These are phyloP conservation scores for Pythium utonaiense DNA, from an alignment of 352 stramenopile species.

Conservation along the genomic window DNA sequence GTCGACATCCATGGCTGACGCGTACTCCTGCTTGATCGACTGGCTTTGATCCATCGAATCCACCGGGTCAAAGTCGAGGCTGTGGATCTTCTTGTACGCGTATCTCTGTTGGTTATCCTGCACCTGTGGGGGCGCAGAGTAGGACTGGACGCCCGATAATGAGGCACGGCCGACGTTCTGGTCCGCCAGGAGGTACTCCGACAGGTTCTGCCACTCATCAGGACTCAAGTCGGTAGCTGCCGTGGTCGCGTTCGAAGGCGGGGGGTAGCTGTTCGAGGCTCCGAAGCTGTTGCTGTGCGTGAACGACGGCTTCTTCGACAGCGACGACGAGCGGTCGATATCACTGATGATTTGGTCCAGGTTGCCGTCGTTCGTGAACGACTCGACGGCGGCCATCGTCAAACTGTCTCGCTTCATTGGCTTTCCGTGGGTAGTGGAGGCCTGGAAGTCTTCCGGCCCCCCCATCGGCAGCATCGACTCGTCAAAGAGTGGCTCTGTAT, in stretches of 20 bases:
- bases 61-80: conserved; percentile 64
- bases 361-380: conserved; percentile 71
- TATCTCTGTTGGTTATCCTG: conserved; percentile 18
- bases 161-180: conserved; percentile 26
- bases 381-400: conserved; percentile 66
- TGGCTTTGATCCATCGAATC: conserved; percentile 28
- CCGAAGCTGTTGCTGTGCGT: conserved; percentile 30
- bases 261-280: conserved; percentile 28
- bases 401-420: conserved; percentile 59
- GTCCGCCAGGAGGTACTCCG: conserved; percentile 67
- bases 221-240: conserved; percentile 51
- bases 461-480: conserved; percentile 45
- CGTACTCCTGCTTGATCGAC: conserved; percentile 41
- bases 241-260: conserved; percentile 36
- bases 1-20: conserved; percentile 42
- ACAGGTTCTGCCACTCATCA: conserved; percentile 72
- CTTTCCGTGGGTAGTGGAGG: conserved; percentile 2
- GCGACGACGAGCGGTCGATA: conserved; percentile 54
- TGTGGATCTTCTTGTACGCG: conserved; percentile 70
- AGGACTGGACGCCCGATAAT: conserved; percentile 9
- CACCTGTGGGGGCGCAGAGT: conserved; percentile 6
- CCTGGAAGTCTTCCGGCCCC: not conserved
- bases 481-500: conserved; percentile 66
- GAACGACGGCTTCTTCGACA: conserved; percentile 41
- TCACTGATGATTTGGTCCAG: conserved; percentile 76